Evolutionary conservation across 306 rosid genomes (phyloP).

Genomic region (Vigna trinervia): DNA sequence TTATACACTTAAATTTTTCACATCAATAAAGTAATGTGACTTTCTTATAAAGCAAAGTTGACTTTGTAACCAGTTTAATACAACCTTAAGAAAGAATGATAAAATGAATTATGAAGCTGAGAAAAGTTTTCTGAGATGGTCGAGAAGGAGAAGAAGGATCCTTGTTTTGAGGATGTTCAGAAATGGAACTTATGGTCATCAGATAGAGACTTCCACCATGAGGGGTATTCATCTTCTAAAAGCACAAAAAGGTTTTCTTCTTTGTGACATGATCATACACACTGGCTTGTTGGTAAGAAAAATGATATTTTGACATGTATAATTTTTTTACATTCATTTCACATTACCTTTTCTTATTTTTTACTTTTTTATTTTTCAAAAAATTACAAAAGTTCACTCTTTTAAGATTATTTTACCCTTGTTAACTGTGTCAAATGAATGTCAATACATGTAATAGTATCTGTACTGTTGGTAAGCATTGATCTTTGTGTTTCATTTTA

Average conservation of each 20-base stretch:
- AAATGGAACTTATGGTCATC: neutral
- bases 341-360: no score
- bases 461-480: no score
- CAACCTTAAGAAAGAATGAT: neutral
- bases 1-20: no score
- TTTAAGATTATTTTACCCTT: no score
- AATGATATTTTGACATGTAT: no score
- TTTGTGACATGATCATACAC: conserved; percentile 33
- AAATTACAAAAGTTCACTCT: no score
- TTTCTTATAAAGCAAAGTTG: neutral
- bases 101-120: neutral
- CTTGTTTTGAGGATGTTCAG: neutral
- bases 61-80: neutral
- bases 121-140: neutral
- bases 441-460: no score
- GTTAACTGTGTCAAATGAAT: no score
- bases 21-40: no score
- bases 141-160: conserved; percentile 19
- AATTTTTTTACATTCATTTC: no score
- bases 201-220: neutral
- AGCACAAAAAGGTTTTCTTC: conserved; percentile 40
- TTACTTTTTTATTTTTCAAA: no score
- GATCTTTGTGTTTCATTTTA: neutral
- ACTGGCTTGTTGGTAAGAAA: conserved; percentile 8
- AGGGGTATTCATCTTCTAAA: conserved; percentile 20